These are phyloP conservation scores for Salix exigua DNA, from an alignment of 345 rosid species.

Conservation along the genomic window DNA sequence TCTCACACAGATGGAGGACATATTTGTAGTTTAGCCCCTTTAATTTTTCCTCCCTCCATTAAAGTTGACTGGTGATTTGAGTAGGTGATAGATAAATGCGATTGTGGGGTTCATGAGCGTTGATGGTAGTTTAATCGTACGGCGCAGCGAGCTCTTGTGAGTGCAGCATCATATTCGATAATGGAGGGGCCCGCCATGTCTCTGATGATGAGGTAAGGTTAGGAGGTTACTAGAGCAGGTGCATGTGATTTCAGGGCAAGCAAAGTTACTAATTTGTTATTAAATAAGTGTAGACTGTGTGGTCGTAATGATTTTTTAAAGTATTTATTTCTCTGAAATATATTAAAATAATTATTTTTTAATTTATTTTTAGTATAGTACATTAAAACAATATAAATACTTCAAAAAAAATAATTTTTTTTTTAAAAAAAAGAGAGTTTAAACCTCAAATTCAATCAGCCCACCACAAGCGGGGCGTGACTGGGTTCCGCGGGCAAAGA, in stretches of 20 bases:
- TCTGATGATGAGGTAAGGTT: neutral
- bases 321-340: too few relatives aligned
- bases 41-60: neutral
- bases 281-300: too few relatives aligned
- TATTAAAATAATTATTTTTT: too few relatives aligned
- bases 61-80: conserved; percentile 1
- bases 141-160: neutral
- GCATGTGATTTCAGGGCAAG: neutral
- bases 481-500: too few relatives aligned
- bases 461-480: too few relatives aligned
- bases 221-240: neutral
- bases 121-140: neutral
- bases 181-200: neutral
- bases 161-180: too few relatives aligned
- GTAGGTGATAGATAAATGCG: neutral
- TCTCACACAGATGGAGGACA: neutral
- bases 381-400: too few relatives aligned
- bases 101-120: neutral
- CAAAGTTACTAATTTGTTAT: neutral
- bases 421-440: too few relatives aligned
- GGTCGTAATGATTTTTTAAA: too few relatives aligned
- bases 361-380: too few relatives aligned
- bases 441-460: too few relatives aligned
- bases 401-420: too few relatives aligned
- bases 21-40: neutral